Evolutionary conservation across 2,329 filamentous ascomycete species (phyloP), one percentile per base, ranked within the genome.

Genomic region (Fusarium paranaense): DNA sequence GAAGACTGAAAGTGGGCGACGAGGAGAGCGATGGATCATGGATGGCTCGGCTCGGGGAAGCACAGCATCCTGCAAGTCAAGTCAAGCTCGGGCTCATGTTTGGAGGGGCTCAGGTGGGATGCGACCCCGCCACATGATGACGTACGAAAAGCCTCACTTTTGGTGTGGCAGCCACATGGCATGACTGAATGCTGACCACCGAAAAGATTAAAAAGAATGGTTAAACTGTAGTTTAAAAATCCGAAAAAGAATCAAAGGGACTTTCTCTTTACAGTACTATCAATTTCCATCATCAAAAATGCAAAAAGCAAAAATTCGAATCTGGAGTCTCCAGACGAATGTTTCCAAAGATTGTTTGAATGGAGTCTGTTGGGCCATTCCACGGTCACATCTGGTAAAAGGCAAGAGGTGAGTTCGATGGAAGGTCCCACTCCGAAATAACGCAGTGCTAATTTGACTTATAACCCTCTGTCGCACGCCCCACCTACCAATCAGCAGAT

Each of bases 361-460:
- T 83, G 86, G 86, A 87, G 86, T 87, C 81, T 84, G 78, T 79
- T 87, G 85, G 86, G 86, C 86, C 83, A 80, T 81, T 78, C 89
- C 90, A 92, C 90, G 90, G 91, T 90, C 90, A 92, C 90, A 91
- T 92, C 91, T 93, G 91, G 91, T 93, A 93, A 93, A 93, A 92
- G 90, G 90, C 90, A 92, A 92, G 90, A 91, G 90, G 90, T 91
- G 90, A 90, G 90, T 92, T 92, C 90, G 86, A 87, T 91, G 91
- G 89, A 84, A 88, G 89, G 89, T 92, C 89, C 89, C 90, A 91
- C 90, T 91, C 90, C 89, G 88, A 81, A 2, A 58, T 30, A 27
- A 5, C 0, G 1, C 0, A 0, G 0, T 18, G 4, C 42, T 74
- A 70, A 72, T 78, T 73, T 10, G 1, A 1, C 0, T 47, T 77